Evolutionary conservation across 805 yeast species (phyloP).

Genomic region (Starmerella etchellsii): DNA sequence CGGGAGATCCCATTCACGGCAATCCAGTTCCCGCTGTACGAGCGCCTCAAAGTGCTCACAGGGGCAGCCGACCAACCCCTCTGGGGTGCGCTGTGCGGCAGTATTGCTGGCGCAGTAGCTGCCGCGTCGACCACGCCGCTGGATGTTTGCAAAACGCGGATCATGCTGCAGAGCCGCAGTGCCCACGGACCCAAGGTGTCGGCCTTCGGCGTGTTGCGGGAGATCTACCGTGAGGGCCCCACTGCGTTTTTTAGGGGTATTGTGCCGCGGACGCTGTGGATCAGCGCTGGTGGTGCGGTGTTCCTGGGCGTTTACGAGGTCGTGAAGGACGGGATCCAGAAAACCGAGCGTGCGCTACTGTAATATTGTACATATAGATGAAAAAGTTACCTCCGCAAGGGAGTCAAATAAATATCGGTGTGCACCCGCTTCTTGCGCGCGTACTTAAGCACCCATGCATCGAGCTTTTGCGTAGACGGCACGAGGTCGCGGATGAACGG

Average conservation of each 20-base stretch:
- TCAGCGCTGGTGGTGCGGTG: conserved; percentile 95
- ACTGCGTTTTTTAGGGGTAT: conserved; percentile 66
- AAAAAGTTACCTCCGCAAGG: neutral
- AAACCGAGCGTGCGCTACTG: neutral
- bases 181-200: conserved; percentile 31
- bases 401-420: conserved; percentile 29
- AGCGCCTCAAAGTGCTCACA: conserved; percentile 55
- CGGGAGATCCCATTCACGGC: conserved; percentile 95
- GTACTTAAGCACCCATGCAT: conserved; percentile 34
- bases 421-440: conserved; percentile 43
- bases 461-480: conserved; percentile 38
- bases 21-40: conserved; percentile 91
- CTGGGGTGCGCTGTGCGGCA: conserved; percentile 83
- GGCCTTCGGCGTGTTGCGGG: conserved; percentile 35
- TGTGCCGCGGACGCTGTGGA: conserved; percentile 96
- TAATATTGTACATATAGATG: neutral
- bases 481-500: conserved; percentile 55
- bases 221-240: conserved; percentile 52
- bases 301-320: conserved; percentile 85
- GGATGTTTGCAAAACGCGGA: conserved; percentile 85
- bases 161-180: conserved; percentile 49
- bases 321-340: conserved; percentile 1
- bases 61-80: conserved; percentile 38
- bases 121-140: conserved; percentile 92
- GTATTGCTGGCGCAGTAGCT: conserved; percentile 85